Percentiles rank a stretch among this genome's conserved stretches.
These are phyloP conservation scores for Venturia pyrina DNA, from an alignment of 2,329 filamentous ascomycete species.

Conservation along the genomic window DNA sequence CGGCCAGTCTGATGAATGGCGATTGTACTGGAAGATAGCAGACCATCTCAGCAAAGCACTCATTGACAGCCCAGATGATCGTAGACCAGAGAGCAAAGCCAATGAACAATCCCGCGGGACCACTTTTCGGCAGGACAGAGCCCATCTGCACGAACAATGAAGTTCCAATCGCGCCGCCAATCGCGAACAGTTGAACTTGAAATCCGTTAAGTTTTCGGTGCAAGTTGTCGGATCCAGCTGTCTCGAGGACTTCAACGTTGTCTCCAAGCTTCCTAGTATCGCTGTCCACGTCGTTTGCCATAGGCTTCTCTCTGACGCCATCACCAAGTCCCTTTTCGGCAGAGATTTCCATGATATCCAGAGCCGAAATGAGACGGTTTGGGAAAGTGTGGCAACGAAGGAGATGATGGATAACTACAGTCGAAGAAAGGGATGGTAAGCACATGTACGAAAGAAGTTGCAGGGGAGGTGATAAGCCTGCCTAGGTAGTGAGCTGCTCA, in stretches of 20 bases:
- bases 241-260: neutral
- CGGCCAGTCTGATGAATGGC: conserved; percentile 54
- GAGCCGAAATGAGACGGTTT: neutral
- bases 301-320: neutral
- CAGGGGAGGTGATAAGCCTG: neutral
- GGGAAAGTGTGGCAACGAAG: neutral
- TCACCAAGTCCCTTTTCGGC: neutral
- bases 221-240: conserved; percentile 1
- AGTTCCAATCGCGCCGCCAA: conserved; percentile 28
- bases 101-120: conserved; percentile 47
- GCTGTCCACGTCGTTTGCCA: neutral
- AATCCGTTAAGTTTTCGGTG: neutral
- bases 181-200: conserved; percentile 3
- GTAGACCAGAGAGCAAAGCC: conserved; percentile 48
- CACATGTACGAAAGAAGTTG: neutral
- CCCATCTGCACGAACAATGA: conserved; percentile 54
- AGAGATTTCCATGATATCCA: neutral
- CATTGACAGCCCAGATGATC: conserved; percentile 53
- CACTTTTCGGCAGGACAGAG: conserved; percentile 40
- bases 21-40: conserved; percentile 52
- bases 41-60: conserved; percentile 56
- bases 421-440: neutral
- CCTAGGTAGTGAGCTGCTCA: neutral
- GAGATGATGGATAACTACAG: neutral
- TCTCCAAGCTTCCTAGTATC: neutral